phyloP scores from a whole-genome alignment of 345 rosid genomes.

The Schrenkiella parvula region DNA sequence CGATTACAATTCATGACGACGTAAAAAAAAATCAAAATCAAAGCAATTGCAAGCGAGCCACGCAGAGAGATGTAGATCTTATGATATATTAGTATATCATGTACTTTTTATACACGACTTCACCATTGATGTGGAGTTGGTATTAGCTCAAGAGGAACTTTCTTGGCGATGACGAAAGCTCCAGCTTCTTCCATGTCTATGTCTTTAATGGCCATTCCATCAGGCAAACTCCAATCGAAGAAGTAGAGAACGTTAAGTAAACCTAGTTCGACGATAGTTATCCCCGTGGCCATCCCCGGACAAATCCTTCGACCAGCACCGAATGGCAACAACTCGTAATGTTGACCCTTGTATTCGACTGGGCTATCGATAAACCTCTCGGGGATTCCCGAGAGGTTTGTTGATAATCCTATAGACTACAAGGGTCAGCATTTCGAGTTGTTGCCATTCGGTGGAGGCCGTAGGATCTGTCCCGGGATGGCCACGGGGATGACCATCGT shows the following conservation, averaged over 20 bases:
- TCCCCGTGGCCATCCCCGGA: slow-evolving; percentile 43
- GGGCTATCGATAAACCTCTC: slow-evolving; percentile 41
- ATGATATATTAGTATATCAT: background rate
- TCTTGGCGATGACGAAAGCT: slow-evolving; percentile 24
- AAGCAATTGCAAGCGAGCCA: background rate
- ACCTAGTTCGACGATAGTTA: slow-evolving; percentile 27
- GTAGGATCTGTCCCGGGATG: slow-evolving; percentile 49
- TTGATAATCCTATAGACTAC: slow-evolving; percentile 33
- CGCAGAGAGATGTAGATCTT: background rate
- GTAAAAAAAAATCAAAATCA: background rate
- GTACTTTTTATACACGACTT: background rate
- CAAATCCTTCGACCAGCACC: slow-evolving; percentile 58
- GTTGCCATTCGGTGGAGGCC: slow-evolving; percentile 50
- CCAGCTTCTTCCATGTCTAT: slow-evolving; percentile 36
- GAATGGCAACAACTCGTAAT: slow-evolving; percentile 49
- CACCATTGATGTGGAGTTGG: slow-evolving; percentile 20
- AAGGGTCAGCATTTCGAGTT: slow-evolving; percentile 45
- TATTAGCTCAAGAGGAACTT: slow-evolving; percentile 24
- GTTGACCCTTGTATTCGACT: slow-evolving; percentile 45
- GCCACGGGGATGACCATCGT: slow-evolving; percentile 30
- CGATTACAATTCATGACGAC: background rate
- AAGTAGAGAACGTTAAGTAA: slow-evolving; percentile 39
- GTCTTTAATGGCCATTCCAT: slow-evolving; percentile 28
- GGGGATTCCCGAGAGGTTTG: slow-evolving; percentile 45
- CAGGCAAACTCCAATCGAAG: slow-evolving; percentile 42